phyloP scores from a whole-genome alignment of 352 stramenopile genomes.

The Pythium plurisporium region DNA sequence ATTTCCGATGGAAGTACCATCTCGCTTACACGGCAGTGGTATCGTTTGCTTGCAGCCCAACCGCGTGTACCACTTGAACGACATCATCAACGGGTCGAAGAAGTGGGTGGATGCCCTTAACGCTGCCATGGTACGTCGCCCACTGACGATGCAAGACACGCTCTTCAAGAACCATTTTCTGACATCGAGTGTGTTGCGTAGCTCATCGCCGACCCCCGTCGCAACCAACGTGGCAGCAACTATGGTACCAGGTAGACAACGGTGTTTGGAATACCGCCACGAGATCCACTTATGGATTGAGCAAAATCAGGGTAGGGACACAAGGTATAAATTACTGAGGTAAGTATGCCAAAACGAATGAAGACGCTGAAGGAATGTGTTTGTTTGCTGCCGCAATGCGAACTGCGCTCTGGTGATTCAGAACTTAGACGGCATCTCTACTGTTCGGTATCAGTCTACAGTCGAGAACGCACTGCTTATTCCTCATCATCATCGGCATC shows the following conservation, averaged over 20 bases:
- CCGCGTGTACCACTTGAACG: slow-evolving; percentile 84
- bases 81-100: slow-evolving; percentile 86
- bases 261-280: no score
- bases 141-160: not conserved
- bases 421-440: slow-evolving; percentile 14
- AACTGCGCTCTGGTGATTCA: slow-evolving; percentile 24
- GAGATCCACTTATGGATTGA: no score
- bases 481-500: slow-evolving; percentile 87
- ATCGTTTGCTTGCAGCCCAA: slow-evolving; percentile 49
- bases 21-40: no score
- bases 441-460: not conserved
- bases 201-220: slow-evolving; percentile 3
- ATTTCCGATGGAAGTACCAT: no score
- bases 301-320: not conserved
- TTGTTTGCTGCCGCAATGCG: slow-evolving; percentile 18
- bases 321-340: no score
- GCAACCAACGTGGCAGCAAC: slow-evolving; percentile 18
- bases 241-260: slow-evolving; percentile 13
- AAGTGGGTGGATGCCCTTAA: slow-evolving; percentile 90
- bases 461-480: slow-evolving; percentile 43
- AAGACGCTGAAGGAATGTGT: not conserved
- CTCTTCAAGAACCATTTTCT: no score
- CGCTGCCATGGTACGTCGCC: slow-evolving; percentile 39
- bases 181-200: slow-evolving; percentile 1
- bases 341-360: not conserved